Evolutionary conservation across 2,329 filamentous ascomycete genomes (phyloP), one percentile per base, ranked within the genome.

Genomic region (Penicillium sp.): DNA sequence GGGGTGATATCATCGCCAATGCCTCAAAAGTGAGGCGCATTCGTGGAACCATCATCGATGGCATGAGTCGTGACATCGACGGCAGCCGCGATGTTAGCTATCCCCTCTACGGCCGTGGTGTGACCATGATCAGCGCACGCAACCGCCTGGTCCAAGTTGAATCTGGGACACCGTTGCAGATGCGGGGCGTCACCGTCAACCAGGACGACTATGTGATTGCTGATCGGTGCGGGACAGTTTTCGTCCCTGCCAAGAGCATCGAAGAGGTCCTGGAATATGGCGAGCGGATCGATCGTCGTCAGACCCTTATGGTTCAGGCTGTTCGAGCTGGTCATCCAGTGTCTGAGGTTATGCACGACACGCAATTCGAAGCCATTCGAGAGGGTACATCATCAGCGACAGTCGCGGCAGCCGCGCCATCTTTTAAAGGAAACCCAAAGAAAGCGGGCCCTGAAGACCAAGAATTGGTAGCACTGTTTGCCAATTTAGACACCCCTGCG

Each of bases 91-190:
- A 73, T 0, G 61, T 69, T 19, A 62, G 65, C 21, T 75, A 73
- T 54, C 72, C 72, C 12, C 69, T 75, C 6, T 74, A 69, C 50
- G 72, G 73, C 35, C 65, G 67, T 2, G 71, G 70, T 0, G 65
- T 71, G 8, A 69, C 65, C 0, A 73, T 73, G 67, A 67, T 74
- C 53, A 72, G 71, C 46, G 70, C 69, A 5, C 68, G 70, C 12
- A 69, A 70, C 27, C 58, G 69, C 42, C n/a, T 73, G n/a, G 69
- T 73, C 56, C 67, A 71, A 54, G 56, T 57, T 61, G 75, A 56
- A 63, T 77, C 40, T 46, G 70, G 43, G 59, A 72, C 50, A 41
- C 73, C 62, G 19, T 62, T 64, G 7, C 52, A 60, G 43, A 49
- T 67, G 2, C 57, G 55, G 12, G 64, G 62, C 3, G 52, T 64